These are phyloP conservation scores for Sarcodon aspratus DNA, from an alignment of 768 basidiomycete species.

Conservation along the genomic window DNA sequence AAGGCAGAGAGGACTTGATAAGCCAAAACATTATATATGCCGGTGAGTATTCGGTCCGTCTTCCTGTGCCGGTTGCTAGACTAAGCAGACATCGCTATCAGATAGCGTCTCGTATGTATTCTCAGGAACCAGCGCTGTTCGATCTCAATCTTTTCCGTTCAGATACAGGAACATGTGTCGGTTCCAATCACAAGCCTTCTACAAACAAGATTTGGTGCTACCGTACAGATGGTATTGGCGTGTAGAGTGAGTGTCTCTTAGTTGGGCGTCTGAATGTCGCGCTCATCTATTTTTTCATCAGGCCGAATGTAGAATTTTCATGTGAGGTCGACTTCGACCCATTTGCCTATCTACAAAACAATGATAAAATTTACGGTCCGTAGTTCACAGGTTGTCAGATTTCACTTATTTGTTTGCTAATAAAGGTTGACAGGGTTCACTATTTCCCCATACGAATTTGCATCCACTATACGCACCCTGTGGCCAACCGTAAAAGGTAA, in stretches of 20 bases:
- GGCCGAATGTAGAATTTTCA: slow-evolving; percentile 65
- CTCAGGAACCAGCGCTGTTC: too few relatives aligned
- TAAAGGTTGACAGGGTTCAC: slow-evolving; percentile 37
- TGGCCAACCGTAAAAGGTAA: slow-evolving; percentile 48
- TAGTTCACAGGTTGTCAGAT: neutral
- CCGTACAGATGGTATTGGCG: slow-evolving; percentile 75
- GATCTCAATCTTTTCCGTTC: neutral
- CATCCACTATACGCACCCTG: slow-evolving; percentile 49
- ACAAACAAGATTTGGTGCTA: slow-evolving; percentile 51
- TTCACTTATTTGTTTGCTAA: neutral
- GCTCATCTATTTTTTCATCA: slow-evolving; percentile 11
- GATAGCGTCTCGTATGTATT: neutral
- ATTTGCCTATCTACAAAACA: slow-evolving; percentile 59
- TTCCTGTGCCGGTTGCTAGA: neutral
- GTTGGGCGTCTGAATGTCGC: slow-evolving; percentile 13
- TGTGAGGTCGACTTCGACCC: slow-evolving; percentile 61
- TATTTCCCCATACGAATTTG: slow-evolving; percentile 52
- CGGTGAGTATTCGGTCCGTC: slow-evolving; percentile 2
- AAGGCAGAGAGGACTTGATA: slow-evolving; percentile 30
- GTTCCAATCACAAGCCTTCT: slow-evolving; percentile 31
- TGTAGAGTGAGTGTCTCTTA: slow-evolving; percentile 31
- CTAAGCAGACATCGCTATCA: neutral
- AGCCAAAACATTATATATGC: slow-evolving; percentile 9
- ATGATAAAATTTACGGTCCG: slow-evolving; percentile 40
- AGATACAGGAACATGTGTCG: neutral